Evolutionary conservation across 2,329 filamentous ascomycete species (phyloP), one percentile per base, ranked within the genome.

Genomic region (Aulographum hederae): DNA sequence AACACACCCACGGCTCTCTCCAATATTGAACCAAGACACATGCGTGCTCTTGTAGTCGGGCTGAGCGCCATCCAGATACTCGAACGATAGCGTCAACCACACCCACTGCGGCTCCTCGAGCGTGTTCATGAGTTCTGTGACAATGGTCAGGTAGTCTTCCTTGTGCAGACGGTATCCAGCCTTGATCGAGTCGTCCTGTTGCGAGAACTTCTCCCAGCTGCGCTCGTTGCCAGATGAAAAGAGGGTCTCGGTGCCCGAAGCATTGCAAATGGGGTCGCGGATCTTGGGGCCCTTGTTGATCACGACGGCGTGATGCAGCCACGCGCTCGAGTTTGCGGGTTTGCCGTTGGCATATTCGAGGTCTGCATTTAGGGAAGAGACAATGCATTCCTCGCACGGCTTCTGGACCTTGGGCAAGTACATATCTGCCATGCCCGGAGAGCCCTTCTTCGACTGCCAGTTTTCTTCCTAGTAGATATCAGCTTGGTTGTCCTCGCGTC

Each of bases 91-190:
- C 4, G 28, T 17, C 4, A 34, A 19, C 32, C 32, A 34, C 12
- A 31, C 28, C 32, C 32, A 34, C 17, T 34, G 30, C 19, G 30
- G 26, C n/a, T 31, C 16, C 8, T 34, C 27, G 14, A 30, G 26
- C 32, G 31, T 34, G 32, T 34, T 34, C 32, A 34, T 34, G 6
- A 34, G 18, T 12, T 34, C 32, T 3, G 28, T 34, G n/a, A 30
- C 31, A 10, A 34, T 15, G 12, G 26, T 10, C 5, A 34, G 26
- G 5, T 13, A n/a, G 16, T 34, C 32, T 5, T n/a, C 14, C 4
- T 14, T 26, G 6, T 14, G 29, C 12, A 34, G 5, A 12, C 31
- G 32, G n/a, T 34, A 34, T n/a, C 11, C 32, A n/a, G 28, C 23
- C 15, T 34, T 34, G 11, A 34, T 34, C 6, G 18, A 4, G 12